Conservation (phyloP, 345 rosid genomes). For the Conringia planisiliqua region DNA sequence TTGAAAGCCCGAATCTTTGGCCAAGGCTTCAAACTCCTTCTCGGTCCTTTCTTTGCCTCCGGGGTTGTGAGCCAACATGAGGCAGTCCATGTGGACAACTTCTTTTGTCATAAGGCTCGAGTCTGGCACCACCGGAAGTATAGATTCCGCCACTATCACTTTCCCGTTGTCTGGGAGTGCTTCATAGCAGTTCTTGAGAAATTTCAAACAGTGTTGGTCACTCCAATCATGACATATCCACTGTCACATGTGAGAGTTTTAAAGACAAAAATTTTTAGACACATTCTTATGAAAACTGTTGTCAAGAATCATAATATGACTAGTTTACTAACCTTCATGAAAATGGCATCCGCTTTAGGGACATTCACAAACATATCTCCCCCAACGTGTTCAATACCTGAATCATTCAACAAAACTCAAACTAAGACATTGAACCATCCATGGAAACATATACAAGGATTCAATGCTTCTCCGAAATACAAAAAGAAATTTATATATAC, state of each 20-base stretch:
- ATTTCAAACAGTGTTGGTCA: constrained; percentile 57
- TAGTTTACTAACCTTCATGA: constrained; percentile 62
- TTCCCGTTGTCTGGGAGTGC: constrained; percentile 72
- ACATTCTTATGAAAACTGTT: not conserved
- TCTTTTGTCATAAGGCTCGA: constrained; percentile 44
- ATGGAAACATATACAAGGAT: not conserved
- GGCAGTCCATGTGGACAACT: constrained; percentile 45
- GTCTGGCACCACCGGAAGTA: constrained; percentile 71
- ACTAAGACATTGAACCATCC: not conserved
- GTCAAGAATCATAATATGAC: not conserved
- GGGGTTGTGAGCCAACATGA: constrained; percentile 83
- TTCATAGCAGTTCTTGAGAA: constrained; percentile 63
- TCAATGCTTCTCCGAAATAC: not conserved
- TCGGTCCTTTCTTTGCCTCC: constrained; percentile 84
- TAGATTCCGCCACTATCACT: constrained; percentile 62
- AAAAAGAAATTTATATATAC: not conserved
- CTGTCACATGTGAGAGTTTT: constrained; percentile 35
- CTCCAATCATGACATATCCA: constrained; percentile 93
- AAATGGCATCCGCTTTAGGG: constrained; percentile 77
- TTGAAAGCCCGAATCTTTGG: constrained; percentile 13
- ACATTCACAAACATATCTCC: constrained; percentile 78
- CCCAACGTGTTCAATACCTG: constrained; percentile 72
- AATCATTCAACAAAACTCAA: not conserved
- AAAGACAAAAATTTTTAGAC: not conserved
- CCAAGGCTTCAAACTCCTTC: constrained; percentile 65